Base-by-base conservation (phyloP, 768 basidiomycete species). In the Coprinopsis cinerea region DNA sequence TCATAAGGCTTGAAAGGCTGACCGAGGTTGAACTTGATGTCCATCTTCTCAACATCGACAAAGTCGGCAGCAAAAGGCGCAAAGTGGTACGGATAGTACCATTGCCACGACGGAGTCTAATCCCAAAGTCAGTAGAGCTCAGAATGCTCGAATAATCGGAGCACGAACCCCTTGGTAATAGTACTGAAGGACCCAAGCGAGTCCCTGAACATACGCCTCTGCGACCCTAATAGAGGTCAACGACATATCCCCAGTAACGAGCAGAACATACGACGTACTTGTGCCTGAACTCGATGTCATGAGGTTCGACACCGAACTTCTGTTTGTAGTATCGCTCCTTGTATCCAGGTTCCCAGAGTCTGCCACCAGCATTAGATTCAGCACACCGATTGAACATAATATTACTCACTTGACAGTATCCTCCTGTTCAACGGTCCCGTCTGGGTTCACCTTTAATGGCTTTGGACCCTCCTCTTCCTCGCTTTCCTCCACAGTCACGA, bases 41-140 rank as follows among this genome's bases (percentile, higher is more conserved):
- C 71, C 80, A 94, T 82, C 55, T 82, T 74, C 28, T 76, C 78
- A 41, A 95, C 72, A 39, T 88, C 83, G 49, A 79, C 77, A 57
- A 98, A 97, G 65, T 99, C 96, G 53, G 85, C 84, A 6, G 96
- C 96, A 64, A 99, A 99, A 0, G 96, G 96, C 11, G 96, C 92
- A 64, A 96, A 99, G 67, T 99, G 96, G 60, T 88, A 94, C 1
- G 96, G 96, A 65, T 97, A 98, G 69, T 87, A 99, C 96, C 96
- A 99, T 61, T 93, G 83, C 95, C 95, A 98, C 2, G 94, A 96
- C 2, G 90, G 88, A 6, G 89, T 82, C 91, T 87, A 41, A 32
- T 30, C 32, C 51, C 54, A 43, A 59, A 60, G 41, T 52, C n/a
- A 9, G 27, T 45, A 42, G 22, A 9, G 10, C 11, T 18, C 34